Evolutionary conservation across 306 rosid genomes (phyloP).

Genomic region (Pachyrhizus erosus): DNA sequence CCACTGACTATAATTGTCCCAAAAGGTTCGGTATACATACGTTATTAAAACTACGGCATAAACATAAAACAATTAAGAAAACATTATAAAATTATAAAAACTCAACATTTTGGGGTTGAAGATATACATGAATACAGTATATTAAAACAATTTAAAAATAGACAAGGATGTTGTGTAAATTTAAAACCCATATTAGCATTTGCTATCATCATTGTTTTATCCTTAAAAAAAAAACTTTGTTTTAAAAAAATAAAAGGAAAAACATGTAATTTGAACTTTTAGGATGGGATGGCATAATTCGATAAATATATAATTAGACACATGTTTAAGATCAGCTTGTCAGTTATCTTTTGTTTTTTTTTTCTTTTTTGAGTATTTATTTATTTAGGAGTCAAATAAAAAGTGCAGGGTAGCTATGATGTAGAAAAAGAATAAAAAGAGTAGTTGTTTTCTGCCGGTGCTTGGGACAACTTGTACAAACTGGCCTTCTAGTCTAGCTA

Average conservation of each 20-base stretch:
- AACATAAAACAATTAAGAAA: background rate
- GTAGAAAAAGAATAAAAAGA: constrained; percentile 24
- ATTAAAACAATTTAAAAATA: background rate
- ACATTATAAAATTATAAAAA: background rate
- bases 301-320: background rate
- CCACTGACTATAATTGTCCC: constrained; percentile 17
- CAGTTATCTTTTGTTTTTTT: background rate
- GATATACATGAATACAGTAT: background rate
- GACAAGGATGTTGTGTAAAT: background rate
- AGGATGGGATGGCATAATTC: background rate
- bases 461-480: constrained; percentile 19
- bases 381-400: background rate
- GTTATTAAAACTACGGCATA: background rate
- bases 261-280: background rate
- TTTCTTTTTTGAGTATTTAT: background rate
- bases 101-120: background rate
- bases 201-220: background rate
- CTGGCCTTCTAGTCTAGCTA: background rate
- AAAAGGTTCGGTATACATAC: background rate
- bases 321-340: too few species aligned
- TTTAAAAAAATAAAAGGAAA: background rate
- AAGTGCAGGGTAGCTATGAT: constrained; percentile 18
- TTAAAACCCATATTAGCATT: background rate
- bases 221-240: too few species aligned
- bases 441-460: constrained; percentile 17